These are phyloP conservation scores for Ulmus americana DNA, from an alignment of 331 rosid genomes.

Conservation along the genomic window DNA sequence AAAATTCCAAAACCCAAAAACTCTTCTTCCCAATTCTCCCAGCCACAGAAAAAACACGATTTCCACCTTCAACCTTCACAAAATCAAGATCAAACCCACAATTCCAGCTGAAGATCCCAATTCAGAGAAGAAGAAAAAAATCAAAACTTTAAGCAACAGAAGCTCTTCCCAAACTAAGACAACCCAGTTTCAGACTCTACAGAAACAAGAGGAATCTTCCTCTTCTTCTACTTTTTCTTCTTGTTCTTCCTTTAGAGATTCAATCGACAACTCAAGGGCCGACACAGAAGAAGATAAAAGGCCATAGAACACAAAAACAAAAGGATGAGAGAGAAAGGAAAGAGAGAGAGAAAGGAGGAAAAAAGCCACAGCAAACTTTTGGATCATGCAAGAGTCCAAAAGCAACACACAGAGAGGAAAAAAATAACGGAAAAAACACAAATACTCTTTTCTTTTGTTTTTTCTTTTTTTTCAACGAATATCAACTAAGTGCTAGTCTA, in stretches of 20 bases:
- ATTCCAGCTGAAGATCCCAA: too few relatives aligned
- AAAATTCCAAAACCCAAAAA: too few relatives aligned
- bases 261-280: slow-evolving; percentile 34
- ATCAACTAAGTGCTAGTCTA: background rate
- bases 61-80: too few relatives aligned
- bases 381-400: slow-evolving; percentile 67
- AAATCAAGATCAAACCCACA: too few relatives aligned
- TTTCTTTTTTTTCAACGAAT: background rate
- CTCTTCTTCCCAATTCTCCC: too few relatives aligned
- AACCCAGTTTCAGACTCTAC: background rate
- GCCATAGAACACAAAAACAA: slow-evolving; percentile 31
- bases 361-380: slow-evolving; percentile 23
- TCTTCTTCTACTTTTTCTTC: slow-evolving; percentile 7
- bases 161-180: background rate
- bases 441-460: background rate
- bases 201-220: background rate
- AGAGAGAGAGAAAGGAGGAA: background rate
- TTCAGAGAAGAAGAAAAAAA: too few relatives aligned
- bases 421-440: slow-evolving; percentile 18
- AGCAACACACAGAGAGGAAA: slow-evolving; percentile 25
- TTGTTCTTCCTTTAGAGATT: slow-evolving; percentile 33
- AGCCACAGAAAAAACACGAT: too few relatives aligned
- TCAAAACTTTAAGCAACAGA: too few relatives aligned
- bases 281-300: slow-evolving; percentile 56
- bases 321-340: slow-evolving; percentile 10